Evolutionary conservation across 805 yeast species (phyloP), one percentile per base, ranked within the genome.

Genomic region (Hyphopichia homilentoma): DNA sequence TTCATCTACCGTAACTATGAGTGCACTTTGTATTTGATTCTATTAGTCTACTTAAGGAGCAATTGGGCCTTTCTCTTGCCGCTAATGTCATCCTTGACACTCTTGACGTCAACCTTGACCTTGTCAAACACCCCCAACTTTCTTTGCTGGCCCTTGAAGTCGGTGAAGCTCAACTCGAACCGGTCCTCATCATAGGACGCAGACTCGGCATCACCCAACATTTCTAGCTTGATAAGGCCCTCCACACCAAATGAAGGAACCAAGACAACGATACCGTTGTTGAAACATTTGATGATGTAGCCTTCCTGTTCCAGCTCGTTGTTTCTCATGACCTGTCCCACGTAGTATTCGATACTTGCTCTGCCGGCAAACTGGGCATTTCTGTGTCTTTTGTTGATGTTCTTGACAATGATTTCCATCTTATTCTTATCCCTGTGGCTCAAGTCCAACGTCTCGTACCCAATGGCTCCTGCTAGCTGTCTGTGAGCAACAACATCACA

Each of bases 311-410:
- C 68, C 22, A 83, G 68, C 50, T 85, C 88, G 47, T 80, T 81
- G 52, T 80, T 81, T 56, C 86, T 84, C 84, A 93, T 84, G 25
- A 90, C 96, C 65, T 93, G 97, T 6, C 99, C 99, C 30, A 93
- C 98, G 52, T 86, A 93, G 62, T 93, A 93, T 57, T 93, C 98
- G 40, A 93, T 86, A 54, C 95, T 84, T 14, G 98, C 97, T 54
- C 99, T 76, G 23, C 98, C 99, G 2, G 99, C 99, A 68, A 90
- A 85, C 62, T 93, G 99, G 0, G 98, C 98, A 55, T 93, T 93
- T 61, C 98, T 79, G 58, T 93, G 99, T 46, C 96, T 81, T 47
- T 74, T 80, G 66, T 93, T 93, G 53, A 93, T 89, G 54, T 93
- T 93, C 45, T 79, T 78, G 48, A 89, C 88, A 38, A 93, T 79